phyloP scores from a whole-genome alignment of 164 flowering plant genomes.

The Berberis thunbergii region DNA sequence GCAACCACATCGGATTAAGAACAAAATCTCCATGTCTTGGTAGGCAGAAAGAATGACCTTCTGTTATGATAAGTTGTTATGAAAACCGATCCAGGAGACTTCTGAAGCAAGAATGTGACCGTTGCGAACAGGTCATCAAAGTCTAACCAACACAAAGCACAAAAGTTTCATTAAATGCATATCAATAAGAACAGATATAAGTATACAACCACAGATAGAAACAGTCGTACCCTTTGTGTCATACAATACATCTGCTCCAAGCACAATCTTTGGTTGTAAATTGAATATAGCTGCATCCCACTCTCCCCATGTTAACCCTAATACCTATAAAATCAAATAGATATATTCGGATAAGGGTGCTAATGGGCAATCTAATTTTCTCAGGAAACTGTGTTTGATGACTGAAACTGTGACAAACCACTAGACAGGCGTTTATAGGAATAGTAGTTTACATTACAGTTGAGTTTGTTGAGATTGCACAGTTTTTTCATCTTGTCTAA shows the following conservation, averaged over 20 bases:
- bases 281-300: conserved; percentile 66
- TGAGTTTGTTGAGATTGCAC: conserved; percentile 52
- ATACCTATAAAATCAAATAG: conserved; percentile 33
- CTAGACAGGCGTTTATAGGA: neutral
- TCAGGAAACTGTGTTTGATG: neutral
- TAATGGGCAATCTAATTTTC: neutral
- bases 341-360: neutral
- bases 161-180: conserved; percentile 1
- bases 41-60: conserved; percentile 35
- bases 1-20: neutral
- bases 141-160: conserved; percentile 26
- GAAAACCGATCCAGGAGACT: conserved; percentile 64
- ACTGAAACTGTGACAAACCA: neutral
- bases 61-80: conserved; percentile 83
- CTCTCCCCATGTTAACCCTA: conserved; percentile 88
- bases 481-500: conserved; percentile 63
- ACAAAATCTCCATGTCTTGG: neutral
- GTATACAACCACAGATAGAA: neutral
- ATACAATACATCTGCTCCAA: conserved; percentile 94
- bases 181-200: neutral
- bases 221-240: conserved; percentile 54
- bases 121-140: conserved; percentile 93
- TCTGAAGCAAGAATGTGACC: conserved; percentile 70
- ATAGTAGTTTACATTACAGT: conserved; percentile 45
- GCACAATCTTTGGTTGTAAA: conserved; percentile 57